phyloP scores from a whole-genome alignment of 1,139 yeast genomes.

The Nadsonia starkeyi-henricii region DNA sequence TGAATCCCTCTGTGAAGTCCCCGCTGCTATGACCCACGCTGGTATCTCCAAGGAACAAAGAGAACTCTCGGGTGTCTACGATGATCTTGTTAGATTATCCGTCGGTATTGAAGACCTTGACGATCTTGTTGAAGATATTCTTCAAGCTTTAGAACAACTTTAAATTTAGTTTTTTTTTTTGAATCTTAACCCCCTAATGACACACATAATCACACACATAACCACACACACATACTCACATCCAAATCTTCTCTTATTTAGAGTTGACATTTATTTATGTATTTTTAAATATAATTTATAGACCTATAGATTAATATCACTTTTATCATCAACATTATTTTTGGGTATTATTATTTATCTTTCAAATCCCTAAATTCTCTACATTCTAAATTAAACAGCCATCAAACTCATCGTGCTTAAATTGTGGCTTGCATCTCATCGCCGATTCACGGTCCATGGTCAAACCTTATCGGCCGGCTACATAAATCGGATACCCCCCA shows the following conservation, averaged over 20 bases:
- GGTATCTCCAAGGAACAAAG: conserved; percentile 76
- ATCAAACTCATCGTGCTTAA: too few species aligned
- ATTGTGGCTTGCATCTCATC: too few species aligned
- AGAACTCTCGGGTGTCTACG: conserved; percentile 69
- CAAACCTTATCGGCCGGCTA: too few species aligned
- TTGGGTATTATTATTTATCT: neutral
- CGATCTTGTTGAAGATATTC: conserved; percentile 61
- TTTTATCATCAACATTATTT: neutral
- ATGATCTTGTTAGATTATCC: conserved; percentile 68
- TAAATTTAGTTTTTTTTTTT: conserved; percentile 5
- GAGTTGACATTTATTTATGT: conserved; percentile 1
- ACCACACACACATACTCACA: neutral
- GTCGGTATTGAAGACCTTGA: conserved; percentile 81
- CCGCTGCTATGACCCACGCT: conserved; percentile 88
- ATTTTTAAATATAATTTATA: neutral
- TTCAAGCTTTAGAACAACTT: conserved; percentile 46
- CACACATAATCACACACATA: neutral
- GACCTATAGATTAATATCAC: neutral
- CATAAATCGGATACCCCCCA: too few species aligned
- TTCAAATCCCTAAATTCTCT: too few species aligned
- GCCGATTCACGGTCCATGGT: too few species aligned
- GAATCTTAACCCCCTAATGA: too few species aligned
- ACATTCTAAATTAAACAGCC: too few species aligned
- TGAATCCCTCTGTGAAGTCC: conserved; percentile 76
- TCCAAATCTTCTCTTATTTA: neutral